Conservation (phyloP, 768 basidiomycete species). For the Kwoniella sp. region DNA sequence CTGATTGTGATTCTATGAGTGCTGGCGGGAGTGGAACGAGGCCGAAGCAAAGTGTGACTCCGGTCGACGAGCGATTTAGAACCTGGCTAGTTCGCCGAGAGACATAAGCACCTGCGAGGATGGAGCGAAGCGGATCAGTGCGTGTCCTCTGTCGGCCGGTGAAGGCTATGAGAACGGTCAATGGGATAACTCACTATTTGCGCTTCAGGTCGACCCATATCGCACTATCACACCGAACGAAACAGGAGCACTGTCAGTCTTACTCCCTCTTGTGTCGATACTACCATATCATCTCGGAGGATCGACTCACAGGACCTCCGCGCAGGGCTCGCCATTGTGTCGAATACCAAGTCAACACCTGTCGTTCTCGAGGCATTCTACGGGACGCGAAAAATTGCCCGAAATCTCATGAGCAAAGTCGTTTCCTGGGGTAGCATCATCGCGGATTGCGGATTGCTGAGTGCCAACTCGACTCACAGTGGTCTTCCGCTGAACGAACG, state of each 20-base stretch:
- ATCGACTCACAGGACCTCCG: slow-evolving; percentile 42
- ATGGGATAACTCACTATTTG: slow-evolving; percentile 38
- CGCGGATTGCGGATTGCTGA: too few relatives aligned
- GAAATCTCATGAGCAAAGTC: too few relatives aligned
- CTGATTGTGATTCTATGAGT: too few relatives aligned
- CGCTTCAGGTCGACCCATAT: slow-evolving; percentile 53
- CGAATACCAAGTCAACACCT: slow-evolving; percentile 48
- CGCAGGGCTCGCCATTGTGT: slow-evolving; percentile 45
- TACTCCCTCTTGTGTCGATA: too few relatives aligned
- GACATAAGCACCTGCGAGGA: slow-evolving; percentile 36
- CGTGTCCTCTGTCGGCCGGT: too few relatives aligned
- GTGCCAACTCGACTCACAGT: slow-evolving; percentile 40
- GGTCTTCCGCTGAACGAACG: slow-evolving; percentile 43
- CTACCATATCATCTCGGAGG: too few relatives aligned
- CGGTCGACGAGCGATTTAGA: slow-evolving; percentile 7
- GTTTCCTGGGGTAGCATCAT: too few relatives aligned
- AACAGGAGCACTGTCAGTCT: not conserved
- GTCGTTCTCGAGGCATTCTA: slow-evolving; percentile 44
- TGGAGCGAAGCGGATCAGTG: not conserved
- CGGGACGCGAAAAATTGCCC: too few relatives aligned
- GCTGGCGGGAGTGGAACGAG: too few relatives aligned
- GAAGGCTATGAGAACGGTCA: too few relatives aligned
- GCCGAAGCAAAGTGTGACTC: not conserved
- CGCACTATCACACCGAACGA: slow-evolving; percentile 28
- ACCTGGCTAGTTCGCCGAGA: slow-evolving; percentile 42